phyloP scores from a whole-genome alignment of 2,329 filamentous ascomycete species.

The Fusarium fujikuroi region DNA sequence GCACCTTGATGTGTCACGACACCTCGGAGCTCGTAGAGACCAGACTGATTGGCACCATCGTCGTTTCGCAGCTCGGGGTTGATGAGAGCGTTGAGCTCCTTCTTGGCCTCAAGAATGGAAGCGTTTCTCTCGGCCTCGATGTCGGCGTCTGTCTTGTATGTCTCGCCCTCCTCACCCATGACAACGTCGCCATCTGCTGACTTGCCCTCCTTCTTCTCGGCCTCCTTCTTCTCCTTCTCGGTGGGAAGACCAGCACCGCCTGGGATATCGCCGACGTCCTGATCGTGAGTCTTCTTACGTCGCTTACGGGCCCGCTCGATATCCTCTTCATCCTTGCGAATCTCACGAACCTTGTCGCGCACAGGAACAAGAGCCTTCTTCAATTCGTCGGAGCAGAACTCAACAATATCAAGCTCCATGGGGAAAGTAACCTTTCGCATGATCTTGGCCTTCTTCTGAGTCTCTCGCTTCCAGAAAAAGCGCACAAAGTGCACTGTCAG shows the following conservation, averaged over 20 bases:
- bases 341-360: constrained; percentile 94
- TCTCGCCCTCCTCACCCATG: constrained; percentile 69
- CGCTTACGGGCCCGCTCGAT: constrained; percentile 91
- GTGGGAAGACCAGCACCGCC: constrained; percentile 61
- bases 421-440: constrained; percentile 99
- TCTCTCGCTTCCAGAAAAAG: constrained; percentile 97
- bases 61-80: constrained; percentile 79
- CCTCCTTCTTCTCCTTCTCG: constrained; percentile 63
- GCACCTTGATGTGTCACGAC: constrained; percentile 97
- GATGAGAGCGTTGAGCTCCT: constrained; percentile 84
- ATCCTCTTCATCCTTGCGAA: constrained; percentile 94
- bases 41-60: constrained; percentile 89
- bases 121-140: constrained; percentile 86
- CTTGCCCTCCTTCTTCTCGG: constrained; percentile 61
- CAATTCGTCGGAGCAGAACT: constrained; percentile 94
- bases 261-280: constrained; percentile 57
- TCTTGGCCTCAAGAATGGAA: constrained; percentile 81
- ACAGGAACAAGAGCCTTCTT: constrained; percentile 86
- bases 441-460: constrained; percentile 98
- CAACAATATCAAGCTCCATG: constrained; percentile 88
- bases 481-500: constrained; percentile 96
- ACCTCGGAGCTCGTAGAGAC: constrained; percentile 92
- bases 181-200: constrained; percentile 72
- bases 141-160: constrained; percentile 93
- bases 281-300: constrained; percentile 74